These are phyloP conservation scores for Hemileccinum impolitum DNA, from an alignment of 768 basidiomycete species.

Conservation along the genomic window DNA sequence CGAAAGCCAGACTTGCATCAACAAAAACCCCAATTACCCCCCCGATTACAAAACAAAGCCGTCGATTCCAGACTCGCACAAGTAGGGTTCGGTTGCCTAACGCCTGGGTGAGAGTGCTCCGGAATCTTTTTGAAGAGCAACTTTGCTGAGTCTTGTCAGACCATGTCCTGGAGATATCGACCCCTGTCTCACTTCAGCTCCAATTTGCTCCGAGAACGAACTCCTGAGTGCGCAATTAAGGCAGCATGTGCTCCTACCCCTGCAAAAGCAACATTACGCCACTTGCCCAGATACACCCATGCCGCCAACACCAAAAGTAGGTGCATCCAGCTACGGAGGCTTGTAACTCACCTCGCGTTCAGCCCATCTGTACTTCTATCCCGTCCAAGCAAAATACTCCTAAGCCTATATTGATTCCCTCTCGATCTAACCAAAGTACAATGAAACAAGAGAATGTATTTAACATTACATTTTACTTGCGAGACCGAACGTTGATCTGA, in stretches of 20 bases:
- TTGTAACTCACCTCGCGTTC: constrained; percentile 1
- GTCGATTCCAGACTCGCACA: neutral
- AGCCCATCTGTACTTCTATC: constrained; percentile 2
- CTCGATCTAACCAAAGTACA: neutral
- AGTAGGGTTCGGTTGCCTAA: neutral
- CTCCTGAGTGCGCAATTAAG: constrained; percentile 4
- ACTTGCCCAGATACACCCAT: neutral
- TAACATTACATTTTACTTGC: neutral
- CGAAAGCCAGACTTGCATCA: neutral
- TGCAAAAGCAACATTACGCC: neutral
- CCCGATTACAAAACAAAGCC: constrained; percentile 7
- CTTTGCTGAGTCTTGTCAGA: constrained; percentile 4
- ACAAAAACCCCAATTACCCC: neutral
- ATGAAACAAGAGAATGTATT: constrained; percentile 2
- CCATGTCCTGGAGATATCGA: neutral
- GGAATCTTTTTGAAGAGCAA: neutral
- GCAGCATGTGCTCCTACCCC: neutral
- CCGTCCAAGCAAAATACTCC: neutral
- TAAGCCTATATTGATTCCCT: neutral
- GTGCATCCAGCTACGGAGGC: neutral
- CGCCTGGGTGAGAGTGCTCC: constrained; percentile 5
- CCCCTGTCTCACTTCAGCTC: neutral
- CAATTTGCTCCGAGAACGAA: neutral
- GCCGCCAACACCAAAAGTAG: neutral
- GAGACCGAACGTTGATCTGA: neutral